A percentile compares a stretch with the other conserved stretches of the same genome.
Conservation (phyloP, 2,329 filamentous ascomycete genomes). For the Fusarium sp. region DNA sequence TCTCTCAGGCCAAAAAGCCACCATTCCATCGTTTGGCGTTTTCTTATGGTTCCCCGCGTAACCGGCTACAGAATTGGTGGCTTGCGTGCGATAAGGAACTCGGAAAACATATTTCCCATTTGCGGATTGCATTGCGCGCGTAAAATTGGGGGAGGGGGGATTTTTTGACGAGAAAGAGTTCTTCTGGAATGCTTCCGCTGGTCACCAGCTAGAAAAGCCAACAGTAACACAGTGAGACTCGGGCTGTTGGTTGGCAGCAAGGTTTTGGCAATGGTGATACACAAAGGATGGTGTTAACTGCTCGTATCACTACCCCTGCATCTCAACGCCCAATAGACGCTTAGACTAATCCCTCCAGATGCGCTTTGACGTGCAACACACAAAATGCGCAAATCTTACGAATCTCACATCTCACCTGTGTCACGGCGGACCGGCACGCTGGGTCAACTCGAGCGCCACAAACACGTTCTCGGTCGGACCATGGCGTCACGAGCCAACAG, state of each 20-base stretch:
- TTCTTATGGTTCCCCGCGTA: neutral
- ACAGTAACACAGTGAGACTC: no score
- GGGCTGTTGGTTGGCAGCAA: neutral
- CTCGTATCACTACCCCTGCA: slow-evolving; percentile 9
- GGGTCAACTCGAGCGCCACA: slow-evolving; percentile 14
- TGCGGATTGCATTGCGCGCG: neutral
- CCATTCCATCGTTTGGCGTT: slow-evolving; percentile 13
- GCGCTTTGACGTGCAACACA: neutral
- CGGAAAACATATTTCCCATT: neutral
- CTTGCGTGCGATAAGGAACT: neutral
- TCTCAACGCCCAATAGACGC: neutral
- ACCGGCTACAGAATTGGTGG: slow-evolving; percentile 4
- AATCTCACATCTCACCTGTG: neutral
- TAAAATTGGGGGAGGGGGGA: neutral
- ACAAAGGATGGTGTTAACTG: neutral
- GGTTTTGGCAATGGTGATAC: neutral
- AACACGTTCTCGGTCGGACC: slow-evolving; percentile 13
- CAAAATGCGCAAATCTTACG: neutral
- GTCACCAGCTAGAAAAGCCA: neutral
- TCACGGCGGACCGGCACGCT: slow-evolving; percentile 5
- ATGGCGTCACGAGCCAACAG: neutral
- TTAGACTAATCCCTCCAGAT: neutral
- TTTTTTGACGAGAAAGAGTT: neutral
- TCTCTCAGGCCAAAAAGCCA: slow-evolving; percentile 4
- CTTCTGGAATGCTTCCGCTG: slow-evolving; percentile 1